These are phyloP conservation scores for Solanum chacoense DNA, from an alignment of 305 asterid species.

Conservation along the genomic window DNA sequence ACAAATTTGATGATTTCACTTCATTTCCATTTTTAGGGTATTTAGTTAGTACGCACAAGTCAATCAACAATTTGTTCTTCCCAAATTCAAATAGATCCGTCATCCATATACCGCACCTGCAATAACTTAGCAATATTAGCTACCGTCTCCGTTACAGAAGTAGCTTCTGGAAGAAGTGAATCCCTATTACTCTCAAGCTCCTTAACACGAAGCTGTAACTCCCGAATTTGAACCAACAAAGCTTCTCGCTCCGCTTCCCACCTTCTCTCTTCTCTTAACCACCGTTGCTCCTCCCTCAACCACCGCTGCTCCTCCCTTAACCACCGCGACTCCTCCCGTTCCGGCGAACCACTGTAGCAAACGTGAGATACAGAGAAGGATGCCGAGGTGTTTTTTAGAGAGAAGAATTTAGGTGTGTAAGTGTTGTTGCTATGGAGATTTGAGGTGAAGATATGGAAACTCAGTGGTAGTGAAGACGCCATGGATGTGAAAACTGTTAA, in stretches of 20 bases:
- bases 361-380: slow-evolving; percentile 23
- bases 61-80: neutral
- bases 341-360: slow-evolving; percentile 52
- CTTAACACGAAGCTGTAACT: slow-evolving; percentile 41
- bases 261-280: slow-evolving; percentile 60
- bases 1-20: neutral
- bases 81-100: neutral
- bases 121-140: slow-evolving; percentile 45
- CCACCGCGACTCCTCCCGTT: slow-evolving; percentile 86
- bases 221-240: slow-evolving; percentile 42
- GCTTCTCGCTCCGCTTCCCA: slow-evolving; percentile 70
- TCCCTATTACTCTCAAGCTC: slow-evolving; percentile 46
- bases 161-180: slow-evolving; percentile 33
- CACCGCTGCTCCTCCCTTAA: slow-evolving; percentile 88
- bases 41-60: neutral
- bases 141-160: slow-evolving; percentile 39
- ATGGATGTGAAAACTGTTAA: neutral
- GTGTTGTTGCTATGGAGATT: neutral
- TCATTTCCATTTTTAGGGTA: neutral
- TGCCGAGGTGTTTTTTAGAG: neutral
- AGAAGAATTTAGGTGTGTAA: neutral
- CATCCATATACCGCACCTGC: slow-evolving; percentile 34
- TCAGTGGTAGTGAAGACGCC: slow-evolving; percentile 8
- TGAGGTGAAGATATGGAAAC: neutral
- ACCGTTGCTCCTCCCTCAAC: slow-evolving; percentile 49